phyloP scores from a whole-genome alignment of 208 protist genomes.

The Acanthamoeba lenticulata region DNA sequence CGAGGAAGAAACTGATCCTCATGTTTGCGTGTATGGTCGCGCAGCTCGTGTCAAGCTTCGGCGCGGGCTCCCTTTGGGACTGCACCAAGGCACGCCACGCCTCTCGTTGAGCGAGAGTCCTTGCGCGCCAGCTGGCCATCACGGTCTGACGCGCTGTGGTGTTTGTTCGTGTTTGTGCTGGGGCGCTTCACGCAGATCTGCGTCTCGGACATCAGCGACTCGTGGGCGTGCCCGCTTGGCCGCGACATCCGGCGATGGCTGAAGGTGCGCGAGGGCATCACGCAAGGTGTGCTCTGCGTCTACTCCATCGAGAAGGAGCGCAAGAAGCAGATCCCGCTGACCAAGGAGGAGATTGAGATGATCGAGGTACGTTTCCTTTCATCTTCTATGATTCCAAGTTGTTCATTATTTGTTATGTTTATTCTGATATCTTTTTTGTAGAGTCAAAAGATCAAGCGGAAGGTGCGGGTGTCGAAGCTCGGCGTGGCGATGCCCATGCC shows the following conservation, averaged over 20 bases:
- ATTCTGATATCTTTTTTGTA: background rate
- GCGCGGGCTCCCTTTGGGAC: slow-evolving; percentile 67
- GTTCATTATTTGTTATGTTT: too few relatives aligned
- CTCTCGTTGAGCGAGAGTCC: too few relatives aligned
- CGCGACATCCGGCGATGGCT: slow-evolving; percentile 61
- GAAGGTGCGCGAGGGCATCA: slow-evolving; percentile 34
- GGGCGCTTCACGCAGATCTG: background rate
- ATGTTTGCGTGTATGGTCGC: too few relatives aligned
- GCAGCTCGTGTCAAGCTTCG: slow-evolving; percentile 60
- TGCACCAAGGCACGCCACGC: slow-evolving; percentile 61
- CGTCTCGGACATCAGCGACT: slow-evolving; percentile 28
- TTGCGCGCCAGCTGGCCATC: background rate
- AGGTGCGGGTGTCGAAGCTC: slow-evolving; percentile 68
- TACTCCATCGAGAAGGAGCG: slow-evolving; percentile 71
- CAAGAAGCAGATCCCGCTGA: slow-evolving; percentile 70
- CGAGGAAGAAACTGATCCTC: too few relatives aligned
- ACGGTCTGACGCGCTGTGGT: background rate
- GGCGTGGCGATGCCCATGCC: slow-evolving; percentile 74
- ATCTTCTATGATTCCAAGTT: too few relatives aligned
- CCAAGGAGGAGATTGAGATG: slow-evolving; percentile 64
- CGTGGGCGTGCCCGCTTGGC: slow-evolving; percentile 69
- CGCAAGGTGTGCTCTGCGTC: slow-evolving; percentile 68
- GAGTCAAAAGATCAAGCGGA: slow-evolving; percentile 64
- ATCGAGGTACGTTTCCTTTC: background rate
- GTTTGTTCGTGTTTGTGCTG: background rate